A percentile compares a stretch with the other conserved stretches of the same genome.
Evolutionary conservation across 2,329 filamentous ascomycete species (phyloP).

Genomic region (Pyrenochaeta sp.): DNA sequence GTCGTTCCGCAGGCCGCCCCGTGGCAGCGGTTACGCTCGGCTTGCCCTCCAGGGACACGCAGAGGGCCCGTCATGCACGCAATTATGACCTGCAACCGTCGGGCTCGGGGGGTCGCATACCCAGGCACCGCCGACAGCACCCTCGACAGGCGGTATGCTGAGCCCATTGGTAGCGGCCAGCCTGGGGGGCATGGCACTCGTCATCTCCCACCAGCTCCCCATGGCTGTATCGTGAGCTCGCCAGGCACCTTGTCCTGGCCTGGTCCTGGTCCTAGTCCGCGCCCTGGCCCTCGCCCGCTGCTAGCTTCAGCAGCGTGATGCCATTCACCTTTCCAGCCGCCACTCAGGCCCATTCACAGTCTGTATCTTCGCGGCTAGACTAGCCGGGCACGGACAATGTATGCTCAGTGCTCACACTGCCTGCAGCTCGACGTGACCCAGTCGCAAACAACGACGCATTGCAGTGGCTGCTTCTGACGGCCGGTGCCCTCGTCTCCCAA

Average conservation of each 20-base stretch:
- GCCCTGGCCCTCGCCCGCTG: no score
- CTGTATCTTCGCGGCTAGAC: no score
- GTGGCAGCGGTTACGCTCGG: conserved; percentile 29
- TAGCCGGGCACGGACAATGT: conserved; percentile 25
- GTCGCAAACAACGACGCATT: conserved; percentile 14
- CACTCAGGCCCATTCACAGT: no score
- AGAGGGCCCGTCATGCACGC: conserved; percentile 22
- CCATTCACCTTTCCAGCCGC: no score
- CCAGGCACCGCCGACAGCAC: conserved; percentile 12
- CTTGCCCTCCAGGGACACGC: conserved; percentile 17
- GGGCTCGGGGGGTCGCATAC: conserved; percentile 8
- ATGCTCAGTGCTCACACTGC: no score
- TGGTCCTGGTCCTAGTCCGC: no score
- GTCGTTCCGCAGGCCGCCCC: conserved; percentile 10
- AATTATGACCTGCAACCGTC: conserved; percentile 24
- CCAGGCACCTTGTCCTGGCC: no score
- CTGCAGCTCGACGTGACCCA: conserved; percentile 16
- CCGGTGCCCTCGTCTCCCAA: conserved; percentile 9
- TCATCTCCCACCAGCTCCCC: no score
- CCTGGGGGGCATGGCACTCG: conserved; percentile 4
- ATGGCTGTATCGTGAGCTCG: no score
- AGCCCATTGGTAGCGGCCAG: no score
- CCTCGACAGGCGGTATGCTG: no score
- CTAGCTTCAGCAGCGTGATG: no score
- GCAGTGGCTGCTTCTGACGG: conserved; percentile 17